Evolutionary conservation across 2,329 filamentous ascomycete species (phyloP).

Genomic region (Nothomitra cinnamomea): DNA sequence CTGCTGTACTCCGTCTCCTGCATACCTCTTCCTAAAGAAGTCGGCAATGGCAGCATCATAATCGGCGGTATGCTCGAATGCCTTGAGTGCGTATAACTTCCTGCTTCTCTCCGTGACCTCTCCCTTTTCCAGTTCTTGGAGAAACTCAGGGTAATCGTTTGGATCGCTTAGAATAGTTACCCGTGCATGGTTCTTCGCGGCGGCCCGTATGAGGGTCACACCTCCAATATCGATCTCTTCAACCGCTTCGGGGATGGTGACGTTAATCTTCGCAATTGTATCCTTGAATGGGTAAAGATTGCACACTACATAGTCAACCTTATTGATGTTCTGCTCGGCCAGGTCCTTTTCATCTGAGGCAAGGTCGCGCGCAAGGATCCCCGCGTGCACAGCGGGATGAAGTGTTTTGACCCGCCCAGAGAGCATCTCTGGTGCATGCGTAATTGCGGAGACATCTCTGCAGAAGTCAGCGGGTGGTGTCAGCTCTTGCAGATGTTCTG

Average conservation of each 20-base stretch:
- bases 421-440: constrained; percentile 92
- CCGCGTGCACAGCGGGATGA: constrained; percentile 73
- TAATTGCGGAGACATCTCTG: constrained; percentile 95
- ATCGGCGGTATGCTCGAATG: constrained; percentile 94
- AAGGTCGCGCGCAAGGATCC: constrained; percentile 82
- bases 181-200: constrained; percentile 92
- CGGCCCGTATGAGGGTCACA: constrained; percentile 87
- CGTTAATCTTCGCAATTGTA: constrained; percentile 90
- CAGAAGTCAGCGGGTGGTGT: neutral
- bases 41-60: constrained; percentile 90
- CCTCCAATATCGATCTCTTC: constrained; percentile 98
- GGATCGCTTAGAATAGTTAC: constrained; percentile 95
- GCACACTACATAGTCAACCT: constrained; percentile 92
- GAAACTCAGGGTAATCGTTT: constrained; percentile 81
- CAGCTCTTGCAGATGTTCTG: constrained; percentile 1
- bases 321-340: constrained; percentile 83
- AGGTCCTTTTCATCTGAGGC: constrained; percentile 95
- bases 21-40: constrained; percentile 97
- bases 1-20: constrained; percentile 67
- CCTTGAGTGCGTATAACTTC: constrained; percentile 85
- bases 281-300: constrained; percentile 99
- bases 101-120: constrained; percentile 74
- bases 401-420: constrained; percentile 87
- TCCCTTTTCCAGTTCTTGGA: constrained; percentile 74
- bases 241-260: constrained; percentile 89